Evolutionary conservation across 331 rosid genomes (phyloP), one percentile per base, ranked within the genome.

Genomic region (Spiraea crenata): DNA sequence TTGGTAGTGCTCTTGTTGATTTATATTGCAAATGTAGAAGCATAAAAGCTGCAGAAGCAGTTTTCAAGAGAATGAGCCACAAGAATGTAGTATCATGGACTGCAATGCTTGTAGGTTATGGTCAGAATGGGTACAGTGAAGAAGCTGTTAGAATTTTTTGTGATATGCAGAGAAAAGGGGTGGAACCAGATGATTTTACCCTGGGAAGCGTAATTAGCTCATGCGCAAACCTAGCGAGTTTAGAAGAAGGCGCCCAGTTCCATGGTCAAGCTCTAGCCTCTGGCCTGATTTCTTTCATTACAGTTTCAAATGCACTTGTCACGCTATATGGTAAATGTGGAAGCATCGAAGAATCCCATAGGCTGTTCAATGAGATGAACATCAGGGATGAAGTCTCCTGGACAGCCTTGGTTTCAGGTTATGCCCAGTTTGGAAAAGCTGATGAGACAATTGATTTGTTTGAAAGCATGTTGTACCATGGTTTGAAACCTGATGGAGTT

Each of bases 81-180:
- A 92, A 89, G 74, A 92, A 92, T 77, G 92, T 92, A 42, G 86
- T 92, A 9, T 85, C 96, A 16, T 89, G 97, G 97, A 92, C 97
- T 19, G 90, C 93, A 4, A 70, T 92, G 87, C 74, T 89, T 20
- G 97, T 89, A 63, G 97, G 97, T 67, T 92, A 89, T 76, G 93
- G 97, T 47, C 92, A 89, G 78, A 92, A 87, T 65, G 92, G 93
- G 51, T 83, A 69, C 57, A 75, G 93, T 58, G 93, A 92, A 82
- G 97, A 92, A 76, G 93, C 93, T 62, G 87, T 92, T 8, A 85
- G 80, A 84, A 71, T 85, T 69, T 89, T 89, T 50, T 67, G 84
- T 17, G 88, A 89, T 59, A 89, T 89, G 96, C 93, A 89, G 83
- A 92, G 85, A 50, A 74, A 77, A 31, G 92, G 91, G 69, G 84